These are phyloP conservation scores for Candida namnaoensis DNA, from an alignment of 805 yeast genomes.

Conservation along the genomic window DNA sequence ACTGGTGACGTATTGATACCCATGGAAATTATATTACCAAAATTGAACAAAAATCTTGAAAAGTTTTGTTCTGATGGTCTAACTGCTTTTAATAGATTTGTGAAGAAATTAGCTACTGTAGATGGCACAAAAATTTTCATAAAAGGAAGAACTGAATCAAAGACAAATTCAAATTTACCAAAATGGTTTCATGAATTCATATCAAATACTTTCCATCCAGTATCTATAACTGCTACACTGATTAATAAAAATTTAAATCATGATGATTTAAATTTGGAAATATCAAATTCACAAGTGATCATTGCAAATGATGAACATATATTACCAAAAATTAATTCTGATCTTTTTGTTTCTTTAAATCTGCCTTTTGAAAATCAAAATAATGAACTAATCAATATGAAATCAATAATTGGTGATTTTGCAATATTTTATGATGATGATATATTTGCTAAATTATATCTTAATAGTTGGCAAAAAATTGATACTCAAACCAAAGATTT, in stretches of 20 bases:
- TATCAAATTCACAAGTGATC: conserved; percentile 1
- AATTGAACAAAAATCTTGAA: conserved; percentile 2
- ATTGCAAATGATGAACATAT: conserved; percentile 3
- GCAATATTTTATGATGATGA: conserved; percentile 5
- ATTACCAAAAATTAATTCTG: conserved; percentile 4
- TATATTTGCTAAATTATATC: conserved; percentile 6
- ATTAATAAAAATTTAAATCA: not conserved
- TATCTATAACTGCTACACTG: not conserved
- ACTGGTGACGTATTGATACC: not conserved
- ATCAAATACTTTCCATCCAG: conserved; percentile 6
- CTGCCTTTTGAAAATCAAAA: conserved; percentile 5
- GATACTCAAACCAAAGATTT: conserved; percentile 3
- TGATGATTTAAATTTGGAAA: not conserved
- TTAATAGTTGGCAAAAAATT: conserved; percentile 15
- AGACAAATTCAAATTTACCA: conserved; percentile 8
- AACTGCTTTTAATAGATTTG: conserved; percentile 11
- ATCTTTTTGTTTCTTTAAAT: not conserved
- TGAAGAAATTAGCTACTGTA: not conserved
- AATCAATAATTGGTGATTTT: conserved; percentile 8
- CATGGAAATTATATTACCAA: conserved; percentile 1
- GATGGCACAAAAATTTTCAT: conserved; percentile 3
- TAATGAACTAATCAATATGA: conserved; percentile 4
- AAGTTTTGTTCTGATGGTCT: conserved; percentile 10
- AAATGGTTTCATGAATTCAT: conserved; percentile 7
- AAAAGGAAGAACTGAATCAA: conserved; percentile 5